These are phyloP conservation scores for Yamadazyma sp. DNA, from an alignment of 1,139 yeast genomes.

Conservation along the genomic window DNA sequence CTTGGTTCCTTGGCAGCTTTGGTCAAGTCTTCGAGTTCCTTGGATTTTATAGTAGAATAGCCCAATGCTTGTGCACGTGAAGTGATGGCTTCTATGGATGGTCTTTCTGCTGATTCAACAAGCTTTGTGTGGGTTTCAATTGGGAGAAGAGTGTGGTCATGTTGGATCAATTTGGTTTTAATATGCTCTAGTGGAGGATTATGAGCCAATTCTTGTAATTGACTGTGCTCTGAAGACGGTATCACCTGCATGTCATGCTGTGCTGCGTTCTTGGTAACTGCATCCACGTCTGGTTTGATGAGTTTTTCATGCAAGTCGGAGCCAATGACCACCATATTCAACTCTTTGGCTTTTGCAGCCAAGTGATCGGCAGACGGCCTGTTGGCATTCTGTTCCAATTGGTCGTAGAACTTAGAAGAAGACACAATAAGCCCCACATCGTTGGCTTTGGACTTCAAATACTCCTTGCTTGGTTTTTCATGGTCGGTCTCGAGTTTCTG, in stretches of 20 bases:
- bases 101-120: slow-evolving; percentile 13
- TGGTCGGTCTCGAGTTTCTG: slow-evolving; percentile 26
- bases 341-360: slow-evolving; percentile 25
- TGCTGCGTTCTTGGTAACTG: slow-evolving; percentile 13
- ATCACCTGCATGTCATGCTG: slow-evolving; percentile 10
- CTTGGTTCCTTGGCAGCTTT: slow-evolving; percentile 32
- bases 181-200: slow-evolving; percentile 24
- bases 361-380: slow-evolving; percentile 27
- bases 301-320: slow-evolving; percentile 16
- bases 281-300: slow-evolving; percentile 21
- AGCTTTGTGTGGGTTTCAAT: slow-evolving; percentile 19
- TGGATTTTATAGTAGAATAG: slow-evolving; percentile 11
- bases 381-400: slow-evolving; percentile 22
- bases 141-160: slow-evolving; percentile 18
- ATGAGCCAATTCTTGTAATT: slow-evolving; percentile 11
- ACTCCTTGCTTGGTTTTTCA: slow-evolving; percentile 27
- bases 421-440: slow-evolving; percentile 33
- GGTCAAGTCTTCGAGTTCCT: slow-evolving; percentile 20
- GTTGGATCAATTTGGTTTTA: slow-evolving; percentile 16
- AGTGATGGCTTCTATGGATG: slow-evolving; percentile 16
- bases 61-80: slow-evolving; percentile 15
- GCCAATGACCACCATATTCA: slow-evolving; percentile 21
- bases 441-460: slow-evolving; percentile 30
- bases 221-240: slow-evolving; percentile 5
- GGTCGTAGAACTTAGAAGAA: slow-evolving; percentile 29